Evolutionary conservation across 129 eudicot genomes (phyloP).

Genomic region (Pseudognaphalium luteoalbum): DNA sequence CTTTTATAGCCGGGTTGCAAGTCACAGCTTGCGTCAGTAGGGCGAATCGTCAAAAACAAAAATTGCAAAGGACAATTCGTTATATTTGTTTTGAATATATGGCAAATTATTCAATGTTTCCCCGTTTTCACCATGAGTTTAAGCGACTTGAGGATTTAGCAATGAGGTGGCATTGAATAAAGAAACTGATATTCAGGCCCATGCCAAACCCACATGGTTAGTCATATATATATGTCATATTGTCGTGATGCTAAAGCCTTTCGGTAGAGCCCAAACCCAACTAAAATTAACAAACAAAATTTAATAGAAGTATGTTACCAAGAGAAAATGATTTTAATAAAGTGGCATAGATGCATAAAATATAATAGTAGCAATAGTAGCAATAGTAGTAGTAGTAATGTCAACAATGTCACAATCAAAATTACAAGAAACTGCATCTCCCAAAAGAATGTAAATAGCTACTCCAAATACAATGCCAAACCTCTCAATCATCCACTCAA

Average conservation of each 20-base stretch:
- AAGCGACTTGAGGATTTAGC: no score
- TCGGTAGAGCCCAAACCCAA: not conserved
- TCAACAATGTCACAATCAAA: slow-evolving; percentile 26
- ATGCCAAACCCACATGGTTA: not conserved
- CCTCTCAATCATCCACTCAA: slow-evolving; percentile 22
- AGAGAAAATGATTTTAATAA: not conserved
- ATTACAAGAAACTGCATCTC: slow-evolving; percentile 39
- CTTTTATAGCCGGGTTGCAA: no score
- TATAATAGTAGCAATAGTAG: slow-evolving; percentile 23
- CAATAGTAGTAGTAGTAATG: slow-evolving; percentile 13
- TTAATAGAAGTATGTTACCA: not conserved
- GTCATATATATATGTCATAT: no score
- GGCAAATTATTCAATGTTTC: no score
- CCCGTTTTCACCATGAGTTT: no score
- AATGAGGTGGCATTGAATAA: not conserved
- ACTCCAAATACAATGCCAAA: slow-evolving; percentile 39
- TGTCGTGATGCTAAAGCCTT: no score
- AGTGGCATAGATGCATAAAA: slow-evolving; percentile 25
- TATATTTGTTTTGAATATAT: no score
- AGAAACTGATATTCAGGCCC: not conserved
- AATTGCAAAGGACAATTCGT: no score
- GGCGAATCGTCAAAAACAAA: no score
- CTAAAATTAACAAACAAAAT: not conserved
- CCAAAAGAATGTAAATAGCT: slow-evolving; percentile 42
- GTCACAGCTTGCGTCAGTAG: no score